Evolutionary conservation across 768 basidiomycete species (phyloP).

Genomic region (Mycena epipterygia): DNA sequence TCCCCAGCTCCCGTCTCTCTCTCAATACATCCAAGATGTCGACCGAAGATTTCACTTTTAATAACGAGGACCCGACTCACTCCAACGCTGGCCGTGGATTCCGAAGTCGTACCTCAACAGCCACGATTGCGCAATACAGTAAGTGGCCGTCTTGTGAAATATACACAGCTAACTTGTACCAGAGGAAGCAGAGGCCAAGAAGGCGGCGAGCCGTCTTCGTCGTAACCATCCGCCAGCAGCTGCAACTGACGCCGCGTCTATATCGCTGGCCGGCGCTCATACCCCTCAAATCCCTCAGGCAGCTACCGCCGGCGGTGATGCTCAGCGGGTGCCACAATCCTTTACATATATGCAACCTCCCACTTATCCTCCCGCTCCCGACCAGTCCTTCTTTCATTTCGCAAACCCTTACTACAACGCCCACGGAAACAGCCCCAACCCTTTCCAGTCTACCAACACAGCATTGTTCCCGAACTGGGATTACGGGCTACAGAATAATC

Average conservation of each 20-base stretch:
- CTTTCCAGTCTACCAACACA: background rate
- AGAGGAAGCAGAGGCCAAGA: background rate
- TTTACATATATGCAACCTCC: background rate
- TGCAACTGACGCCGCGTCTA: background rate
- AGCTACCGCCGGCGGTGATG: background rate
- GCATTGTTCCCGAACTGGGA: background rate
- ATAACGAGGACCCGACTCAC: background rate
- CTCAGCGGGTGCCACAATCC: background rate
- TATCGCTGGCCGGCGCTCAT: background rate
- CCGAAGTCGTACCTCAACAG: background rate
- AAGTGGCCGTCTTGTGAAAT: background rate
- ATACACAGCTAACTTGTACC: background rate
- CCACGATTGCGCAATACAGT: background rate
- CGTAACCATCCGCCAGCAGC: background rate
- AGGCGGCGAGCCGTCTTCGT: background rate
- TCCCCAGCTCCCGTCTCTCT: no score
- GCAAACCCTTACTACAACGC: background rate
- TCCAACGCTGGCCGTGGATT: background rate
- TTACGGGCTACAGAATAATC: background rate
- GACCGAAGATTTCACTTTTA: background rate
- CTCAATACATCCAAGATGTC: constrained; percentile 8
- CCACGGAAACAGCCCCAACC: background rate
- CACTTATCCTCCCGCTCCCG: background rate
- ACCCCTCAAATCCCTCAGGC: background rate
- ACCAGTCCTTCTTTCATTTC: background rate